Evolutionary conservation across 805 yeast genomes (phyloP).

Genomic region (Hemisphaericaspora nanyangensis): DNA sequence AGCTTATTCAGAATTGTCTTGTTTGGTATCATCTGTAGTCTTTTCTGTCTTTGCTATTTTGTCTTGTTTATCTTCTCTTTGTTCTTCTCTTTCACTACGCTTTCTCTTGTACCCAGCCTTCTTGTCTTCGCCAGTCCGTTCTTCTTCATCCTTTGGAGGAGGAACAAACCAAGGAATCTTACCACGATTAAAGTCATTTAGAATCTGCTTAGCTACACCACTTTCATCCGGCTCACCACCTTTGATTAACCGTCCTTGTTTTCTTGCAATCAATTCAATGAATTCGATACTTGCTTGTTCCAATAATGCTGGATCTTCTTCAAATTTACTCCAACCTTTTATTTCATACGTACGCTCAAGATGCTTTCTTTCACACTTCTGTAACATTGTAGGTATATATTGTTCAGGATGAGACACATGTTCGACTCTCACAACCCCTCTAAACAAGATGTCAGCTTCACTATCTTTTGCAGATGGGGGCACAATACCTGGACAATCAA

Average conservation of each 20-base stretch:
- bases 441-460: constrained; percentile 85
- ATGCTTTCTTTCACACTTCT: constrained; percentile 83
- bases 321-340: constrained; percentile 71
- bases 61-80: constrained; percentile 16
- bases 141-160: constrained; percentile 76
- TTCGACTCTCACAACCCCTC: constrained; percentile 99
- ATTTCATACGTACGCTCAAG: constrained; percentile 94
- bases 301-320: constrained; percentile 44
- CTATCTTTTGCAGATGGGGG: constrained; percentile 91
- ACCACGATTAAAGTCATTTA: constrained; percentile 95
- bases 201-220: constrained; percentile 84
- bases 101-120: constrained; percentile 51
- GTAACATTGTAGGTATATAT: constrained; percentile 81
- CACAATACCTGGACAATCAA: constrained; percentile 98
- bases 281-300: constrained; percentile 57
- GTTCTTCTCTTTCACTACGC: constrained; percentile 47
- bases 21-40: constrained; percentile 21
- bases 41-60: constrained; percentile 17
- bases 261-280: constrained; percentile 85
- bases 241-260: constrained; percentile 86
- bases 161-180: constrained; percentile 97
- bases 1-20: too few species aligned
- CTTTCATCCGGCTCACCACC: constrained; percentile 98
- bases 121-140: constrained; percentile 54
- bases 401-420: constrained; percentile 95